A percentile compares a stretch with the other conserved stretches of the same genome.
Conservation (phyloP, 768 basidiomycete genomes). For the Naematelia aurantialba region DNA sequence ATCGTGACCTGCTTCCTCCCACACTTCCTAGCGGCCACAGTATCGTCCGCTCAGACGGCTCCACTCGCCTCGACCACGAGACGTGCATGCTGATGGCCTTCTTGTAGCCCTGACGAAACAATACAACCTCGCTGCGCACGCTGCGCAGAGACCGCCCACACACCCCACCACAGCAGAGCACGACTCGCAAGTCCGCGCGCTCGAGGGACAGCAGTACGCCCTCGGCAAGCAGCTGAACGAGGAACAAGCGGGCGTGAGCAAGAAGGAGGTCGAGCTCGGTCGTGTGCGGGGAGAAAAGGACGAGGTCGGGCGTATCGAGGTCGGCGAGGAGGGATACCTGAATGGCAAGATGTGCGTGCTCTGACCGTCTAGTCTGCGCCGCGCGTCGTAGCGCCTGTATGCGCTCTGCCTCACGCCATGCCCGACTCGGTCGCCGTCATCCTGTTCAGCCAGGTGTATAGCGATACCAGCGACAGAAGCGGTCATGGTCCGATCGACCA, state of each 20-base stretch:
- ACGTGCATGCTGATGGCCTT: neutral
- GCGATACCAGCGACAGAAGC: neutral
- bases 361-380: neutral
- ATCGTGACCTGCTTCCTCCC: neutral
- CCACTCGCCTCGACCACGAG: too few species aligned
- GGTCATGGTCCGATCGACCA: neutral
- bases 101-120: conserved; percentile 24
- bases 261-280: conserved; percentile 36
- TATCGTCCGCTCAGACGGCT: neutral
- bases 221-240: conserved; percentile 34
- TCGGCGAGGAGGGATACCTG: conserved; percentile 30
- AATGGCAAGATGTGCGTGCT: conserved; percentile 38
- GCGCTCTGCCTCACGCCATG: neutral
- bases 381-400: neutral
- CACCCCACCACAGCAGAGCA: conserved; percentile 34
- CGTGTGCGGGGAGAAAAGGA: conserved; percentile 30
- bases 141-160: conserved; percentile 31
- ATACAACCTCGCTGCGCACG: conserved; percentile 22
- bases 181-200: conserved; percentile 23
- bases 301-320: conserved; percentile 22
- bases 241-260: conserved; percentile 29
- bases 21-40: neutral
- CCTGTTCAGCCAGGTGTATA: neutral
- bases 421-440: neutral
- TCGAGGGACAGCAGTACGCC: conserved; percentile 32